Evolutionary conservation across 2,329 filamentous ascomycete species (phyloP).

Genomic region (Sarocladiaceae sp.): DNA sequence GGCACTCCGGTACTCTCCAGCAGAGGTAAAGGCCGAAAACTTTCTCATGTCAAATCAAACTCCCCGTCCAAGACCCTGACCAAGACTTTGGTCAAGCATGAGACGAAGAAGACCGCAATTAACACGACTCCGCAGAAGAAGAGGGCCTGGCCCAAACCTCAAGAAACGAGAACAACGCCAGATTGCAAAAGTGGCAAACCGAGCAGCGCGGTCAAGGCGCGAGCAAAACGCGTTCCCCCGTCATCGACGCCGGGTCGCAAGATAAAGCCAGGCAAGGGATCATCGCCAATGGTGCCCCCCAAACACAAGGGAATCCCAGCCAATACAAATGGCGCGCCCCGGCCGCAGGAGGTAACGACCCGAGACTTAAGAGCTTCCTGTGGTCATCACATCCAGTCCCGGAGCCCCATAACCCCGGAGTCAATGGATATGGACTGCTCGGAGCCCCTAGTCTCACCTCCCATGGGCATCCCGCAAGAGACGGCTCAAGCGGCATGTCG

Average conservation of each 20-base stretch:
- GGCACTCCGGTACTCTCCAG: not conserved
- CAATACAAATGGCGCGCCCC: no score
- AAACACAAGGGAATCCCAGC: no score
- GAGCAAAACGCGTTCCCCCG: no score
- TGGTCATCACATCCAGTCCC: no score
- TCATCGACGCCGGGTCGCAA: no score
- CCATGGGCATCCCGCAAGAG: not conserved
- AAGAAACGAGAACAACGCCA: not conserved
- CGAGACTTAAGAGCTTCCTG: no score
- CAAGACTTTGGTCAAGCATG: conserved; percentile 14
- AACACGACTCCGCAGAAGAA: conserved; percentile 18
- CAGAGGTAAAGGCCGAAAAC: conserved; percentile 30
- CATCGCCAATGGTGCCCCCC: no score
- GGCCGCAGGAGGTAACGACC: no score
- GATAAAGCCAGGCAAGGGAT: no score
- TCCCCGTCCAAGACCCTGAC: conserved; percentile 17
- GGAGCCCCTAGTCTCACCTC: not conserved
- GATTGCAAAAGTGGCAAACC: not conserved
- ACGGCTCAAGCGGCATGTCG: not conserved
- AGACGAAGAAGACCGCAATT: conserved; percentile 21
- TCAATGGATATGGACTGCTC: not conserved
- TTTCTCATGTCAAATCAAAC: conserved; percentile 11
- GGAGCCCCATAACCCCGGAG: not conserved
- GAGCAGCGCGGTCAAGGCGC: no score
- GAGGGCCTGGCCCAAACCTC: not conserved